phyloP scores from a whole-genome alignment of 1,284 basidiomycete genomes.

The Uromyces viciae-fabae region DNA sequence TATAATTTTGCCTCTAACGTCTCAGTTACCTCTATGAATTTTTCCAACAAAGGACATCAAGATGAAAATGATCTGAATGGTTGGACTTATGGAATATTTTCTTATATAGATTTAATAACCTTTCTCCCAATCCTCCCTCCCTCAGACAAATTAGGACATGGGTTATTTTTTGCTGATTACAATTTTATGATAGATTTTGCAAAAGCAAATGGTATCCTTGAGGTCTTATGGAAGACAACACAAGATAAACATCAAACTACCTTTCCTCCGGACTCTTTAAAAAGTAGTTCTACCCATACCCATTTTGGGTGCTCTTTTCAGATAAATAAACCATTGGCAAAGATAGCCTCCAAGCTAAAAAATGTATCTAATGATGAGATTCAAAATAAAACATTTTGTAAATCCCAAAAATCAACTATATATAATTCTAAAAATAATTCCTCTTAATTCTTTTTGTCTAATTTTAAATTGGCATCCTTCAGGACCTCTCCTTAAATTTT shows the following conservation, averaged over 20 bases:
- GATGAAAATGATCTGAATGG: background rate
- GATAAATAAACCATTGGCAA: background rate
- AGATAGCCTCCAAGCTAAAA: background rate
- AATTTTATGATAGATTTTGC: slow-evolving; percentile 3
- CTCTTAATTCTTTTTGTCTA: too few relatives aligned
- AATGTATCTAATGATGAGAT: background rate
- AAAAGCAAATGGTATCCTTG: slow-evolving; percentile 9
- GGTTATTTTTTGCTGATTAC: background rate
- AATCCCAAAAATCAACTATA: background rate
- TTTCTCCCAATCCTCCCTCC: background rate
- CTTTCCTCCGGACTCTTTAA: background rate
- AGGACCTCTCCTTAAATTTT: too few relatives aligned
- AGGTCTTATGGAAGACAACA: background rate
- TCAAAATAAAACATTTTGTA: background rate
- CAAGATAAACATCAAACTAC: background rate
- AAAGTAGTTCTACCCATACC: background rate
- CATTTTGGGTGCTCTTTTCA: background rate
- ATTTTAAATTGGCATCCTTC: too few relatives aligned
- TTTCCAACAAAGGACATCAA: background rate
- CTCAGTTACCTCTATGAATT: background rate
- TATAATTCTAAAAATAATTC: too few relatives aligned
- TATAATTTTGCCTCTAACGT: slow-evolving; percentile 17
- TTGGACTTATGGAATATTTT: slow-evolving; percentile 20
- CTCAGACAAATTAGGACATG: background rate
- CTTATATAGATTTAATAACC: background rate